phyloP scores from a whole-genome alignment of 164 flowering plant species.

The Stephania yunnanensis region DNA sequence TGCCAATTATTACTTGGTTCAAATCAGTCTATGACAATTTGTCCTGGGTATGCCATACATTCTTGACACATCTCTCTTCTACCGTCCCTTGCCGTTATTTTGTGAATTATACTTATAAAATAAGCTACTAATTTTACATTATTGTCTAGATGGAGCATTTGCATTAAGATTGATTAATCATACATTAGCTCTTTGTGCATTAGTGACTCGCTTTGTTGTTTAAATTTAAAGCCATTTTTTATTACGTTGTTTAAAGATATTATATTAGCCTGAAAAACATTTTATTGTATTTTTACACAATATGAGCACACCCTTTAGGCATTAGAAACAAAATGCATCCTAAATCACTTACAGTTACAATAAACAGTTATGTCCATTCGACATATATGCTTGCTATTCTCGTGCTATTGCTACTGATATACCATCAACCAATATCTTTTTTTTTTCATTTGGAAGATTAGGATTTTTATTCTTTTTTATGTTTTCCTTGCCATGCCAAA shows the following conservation, averaged over 20 bases:
- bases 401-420: too few species aligned
- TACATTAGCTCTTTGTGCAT: too few species aligned
- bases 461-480: background rate
- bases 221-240: too few species aligned
- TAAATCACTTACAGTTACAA: background rate
- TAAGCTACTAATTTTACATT: background rate
- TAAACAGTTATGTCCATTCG: background rate
- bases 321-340: background rate
- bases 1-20: background rate
- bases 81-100: background rate
- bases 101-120: background rate
- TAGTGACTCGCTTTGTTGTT: too few species aligned
- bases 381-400: background rate
- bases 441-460: background rate
- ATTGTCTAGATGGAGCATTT: background rate
- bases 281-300: background rate
- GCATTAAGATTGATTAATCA: background rate
- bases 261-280: background rate
- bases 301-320: background rate
- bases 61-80: background rate
- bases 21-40: background rate
- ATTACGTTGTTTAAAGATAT: too few species aligned
- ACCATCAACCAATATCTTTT: background rate
- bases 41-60: background rate
- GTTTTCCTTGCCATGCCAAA: background rate